Conservation (phyloP, 208 protist species). For the Angomonas deanei region DNA sequence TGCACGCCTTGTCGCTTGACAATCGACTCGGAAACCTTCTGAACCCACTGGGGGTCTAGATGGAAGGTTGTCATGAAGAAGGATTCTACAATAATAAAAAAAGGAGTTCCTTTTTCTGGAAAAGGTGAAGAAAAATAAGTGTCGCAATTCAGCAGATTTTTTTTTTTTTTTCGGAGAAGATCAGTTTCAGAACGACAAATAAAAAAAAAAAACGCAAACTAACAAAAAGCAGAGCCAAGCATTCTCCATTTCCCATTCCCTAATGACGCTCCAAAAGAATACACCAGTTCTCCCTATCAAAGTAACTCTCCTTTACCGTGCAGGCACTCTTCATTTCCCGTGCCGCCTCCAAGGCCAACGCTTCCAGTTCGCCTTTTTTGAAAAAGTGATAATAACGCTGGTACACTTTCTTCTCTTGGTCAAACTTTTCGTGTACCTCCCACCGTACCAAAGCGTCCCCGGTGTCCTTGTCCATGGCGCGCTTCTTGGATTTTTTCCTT, state of each 20-base stretch:
- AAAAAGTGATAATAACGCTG: slow-evolving; percentile 89
- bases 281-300: slow-evolving; percentile 89
- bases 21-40: slow-evolving; percentile 25
- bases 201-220: neutral
- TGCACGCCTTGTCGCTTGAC: slow-evolving; percentile 32
- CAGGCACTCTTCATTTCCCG: neutral
- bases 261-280: slow-evolving; percentile 47
- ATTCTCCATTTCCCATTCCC: too few species aligned
- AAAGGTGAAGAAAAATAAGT: slow-evolving; percentile 11
- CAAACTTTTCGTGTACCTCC: slow-evolving; percentile 54
- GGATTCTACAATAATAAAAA: slow-evolving; percentile 9
- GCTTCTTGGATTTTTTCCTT: slow-evolving; percentile 20
- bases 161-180: neutral
- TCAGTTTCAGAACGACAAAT: too few species aligned
- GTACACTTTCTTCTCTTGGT: slow-evolving; percentile 33
- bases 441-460: slow-evolving; percentile 62
- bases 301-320: slow-evolving; percentile 52
- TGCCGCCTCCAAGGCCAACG: slow-evolving; percentile 34
- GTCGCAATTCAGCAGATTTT: slow-evolving; percentile 8
- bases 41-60: slow-evolving; percentile 21
- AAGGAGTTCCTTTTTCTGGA: neutral
- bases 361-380: slow-evolving; percentile 62
- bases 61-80: neutral
- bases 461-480: slow-evolving; percentile 27
- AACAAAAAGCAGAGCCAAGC: too few species aligned